Percentiles rank a stretch among this genome's conserved stretches.
Conservation (phyloP, 129 eudicot species). For the Cynara cardunculus region DNA sequence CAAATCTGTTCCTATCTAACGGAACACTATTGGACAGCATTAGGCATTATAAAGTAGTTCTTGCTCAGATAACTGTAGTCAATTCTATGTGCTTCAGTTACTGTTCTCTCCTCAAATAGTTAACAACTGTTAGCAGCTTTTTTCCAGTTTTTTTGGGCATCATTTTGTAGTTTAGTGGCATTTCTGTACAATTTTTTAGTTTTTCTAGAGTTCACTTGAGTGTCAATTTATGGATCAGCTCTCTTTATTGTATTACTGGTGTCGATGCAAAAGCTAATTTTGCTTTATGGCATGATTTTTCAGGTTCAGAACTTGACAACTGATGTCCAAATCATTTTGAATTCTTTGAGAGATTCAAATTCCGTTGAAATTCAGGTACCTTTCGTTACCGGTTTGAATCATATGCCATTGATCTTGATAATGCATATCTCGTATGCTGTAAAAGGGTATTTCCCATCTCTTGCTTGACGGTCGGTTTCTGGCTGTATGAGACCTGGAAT, state of each 20-base stretch:
- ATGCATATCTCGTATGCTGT: not conserved
- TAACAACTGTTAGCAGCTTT: no score
- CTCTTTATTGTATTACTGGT: not conserved
- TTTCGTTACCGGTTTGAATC: not conserved
- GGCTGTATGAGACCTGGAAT: not conserved
- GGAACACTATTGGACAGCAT: no score
- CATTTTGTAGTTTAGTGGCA: no score
- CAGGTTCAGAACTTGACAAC: conserved; percentile 52
- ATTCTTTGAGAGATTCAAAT: conserved; percentile 41
- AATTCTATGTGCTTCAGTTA: no score
- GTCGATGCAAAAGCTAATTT: not conserved
- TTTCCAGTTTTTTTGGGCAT: no score
- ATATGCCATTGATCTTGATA: not conserved
- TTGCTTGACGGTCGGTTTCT: not conserved
- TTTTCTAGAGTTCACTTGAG: no score
- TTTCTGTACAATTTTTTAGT: no score
- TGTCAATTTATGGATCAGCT: not conserved
- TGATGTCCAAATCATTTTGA: conserved; percentile 36
- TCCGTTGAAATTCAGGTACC: conserved; percentile 61
- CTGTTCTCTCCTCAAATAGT: no score
- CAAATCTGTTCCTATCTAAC: no score
- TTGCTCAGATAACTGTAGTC: no score
- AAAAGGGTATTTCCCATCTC: not conserved
- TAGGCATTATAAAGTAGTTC: no score
- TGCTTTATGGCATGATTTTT: conserved; percentile 18